These are phyloP conservation scores for Cystofilobasidium macerans DNA, from an alignment of 768 basidiomycete species.

Conservation along the genomic window DNA sequence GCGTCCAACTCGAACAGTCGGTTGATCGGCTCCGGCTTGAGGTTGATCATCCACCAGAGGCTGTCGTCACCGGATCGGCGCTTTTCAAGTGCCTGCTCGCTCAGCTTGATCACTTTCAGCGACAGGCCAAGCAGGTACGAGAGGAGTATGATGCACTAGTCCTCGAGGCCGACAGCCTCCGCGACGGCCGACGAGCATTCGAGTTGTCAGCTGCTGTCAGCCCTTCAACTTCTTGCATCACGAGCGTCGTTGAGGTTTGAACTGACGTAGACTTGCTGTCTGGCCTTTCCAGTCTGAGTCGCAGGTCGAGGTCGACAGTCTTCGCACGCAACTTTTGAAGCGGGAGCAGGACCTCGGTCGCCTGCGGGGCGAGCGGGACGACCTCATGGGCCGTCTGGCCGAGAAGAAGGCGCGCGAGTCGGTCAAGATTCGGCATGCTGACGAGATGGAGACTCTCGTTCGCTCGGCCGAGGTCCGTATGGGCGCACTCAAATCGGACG, in stretches of 20 bases:
- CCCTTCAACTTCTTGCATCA: neutral
- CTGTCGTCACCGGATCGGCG: conserved; percentile 30
- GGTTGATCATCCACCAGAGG: conserved; percentile 33
- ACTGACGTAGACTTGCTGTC: neutral
- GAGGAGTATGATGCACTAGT: conserved; percentile 36
- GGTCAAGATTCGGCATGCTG: conserved; percentile 49
- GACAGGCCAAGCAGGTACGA: conserved; percentile 42
- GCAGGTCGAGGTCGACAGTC: conserved; percentile 43
- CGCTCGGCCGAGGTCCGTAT: conserved; percentile 59
- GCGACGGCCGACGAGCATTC: conserved; percentile 29
- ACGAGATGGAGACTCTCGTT: conserved; percentile 56
- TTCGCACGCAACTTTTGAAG: conserved; percentile 32
- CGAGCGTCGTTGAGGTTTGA: too few species aligned
- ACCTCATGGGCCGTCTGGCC: conserved; percentile 50
- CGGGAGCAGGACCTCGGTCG: conserved; percentile 39
- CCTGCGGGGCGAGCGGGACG: conserved; percentile 40
- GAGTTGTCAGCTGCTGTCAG: conserved; percentile 26
- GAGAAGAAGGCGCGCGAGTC: conserved; percentile 59
- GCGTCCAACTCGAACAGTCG: conserved; percentile 30
- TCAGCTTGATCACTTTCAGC: conserved; percentile 47
- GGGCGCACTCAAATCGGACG: conserved; percentile 56
- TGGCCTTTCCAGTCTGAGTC: conserved; percentile 28
- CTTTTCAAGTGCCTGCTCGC: conserved; percentile 51
- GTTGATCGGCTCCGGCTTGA: conserved; percentile 29
- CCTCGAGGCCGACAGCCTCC: conserved; percentile 32